Conservation (phyloP, 139 green algal genomes). For the Tetratostichococcus sp. region DNA sequence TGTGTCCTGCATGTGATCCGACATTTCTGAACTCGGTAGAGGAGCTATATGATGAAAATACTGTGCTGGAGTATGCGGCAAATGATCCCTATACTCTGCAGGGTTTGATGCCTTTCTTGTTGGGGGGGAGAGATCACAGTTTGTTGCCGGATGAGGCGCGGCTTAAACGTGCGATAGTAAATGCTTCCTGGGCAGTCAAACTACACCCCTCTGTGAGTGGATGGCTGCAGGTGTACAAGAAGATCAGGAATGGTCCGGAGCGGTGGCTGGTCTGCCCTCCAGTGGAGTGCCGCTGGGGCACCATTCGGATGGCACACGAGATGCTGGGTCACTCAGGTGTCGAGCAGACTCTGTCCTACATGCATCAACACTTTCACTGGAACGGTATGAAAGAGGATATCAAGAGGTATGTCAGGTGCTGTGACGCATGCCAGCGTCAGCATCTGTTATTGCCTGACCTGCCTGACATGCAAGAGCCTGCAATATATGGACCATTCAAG, state of each 20-base stretch:
- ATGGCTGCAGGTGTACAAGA: not conserved
- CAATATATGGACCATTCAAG: not conserved
- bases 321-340: not conserved
- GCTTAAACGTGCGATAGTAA: too few species aligned
- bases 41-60: not conserved
- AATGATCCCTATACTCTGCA: not conserved
- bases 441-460: conserved; percentile 1
- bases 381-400: not conserved
- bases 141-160: too few species aligned
- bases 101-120: not conserved
- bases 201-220: not conserved
- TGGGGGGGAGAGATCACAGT: not conserved
- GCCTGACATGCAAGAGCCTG: not conserved
- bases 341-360: not conserved
- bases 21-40: not conserved
- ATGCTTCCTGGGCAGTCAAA: too few species aligned
- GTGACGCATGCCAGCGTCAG: conserved; percentile 3
- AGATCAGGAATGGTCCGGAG: too few species aligned
- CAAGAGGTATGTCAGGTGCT: not conserved
- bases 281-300: not conserved
- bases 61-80: not conserved
- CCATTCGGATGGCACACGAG: not conserved
- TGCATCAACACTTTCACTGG: not conserved
- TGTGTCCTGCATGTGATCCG: not conserved
- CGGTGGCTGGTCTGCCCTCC: not conserved